These are phyloP conservation scores for Yamadazyma triangularis DNA, from an alignment of 1,139 yeast genomes.

Conservation along the genomic window DNA sequence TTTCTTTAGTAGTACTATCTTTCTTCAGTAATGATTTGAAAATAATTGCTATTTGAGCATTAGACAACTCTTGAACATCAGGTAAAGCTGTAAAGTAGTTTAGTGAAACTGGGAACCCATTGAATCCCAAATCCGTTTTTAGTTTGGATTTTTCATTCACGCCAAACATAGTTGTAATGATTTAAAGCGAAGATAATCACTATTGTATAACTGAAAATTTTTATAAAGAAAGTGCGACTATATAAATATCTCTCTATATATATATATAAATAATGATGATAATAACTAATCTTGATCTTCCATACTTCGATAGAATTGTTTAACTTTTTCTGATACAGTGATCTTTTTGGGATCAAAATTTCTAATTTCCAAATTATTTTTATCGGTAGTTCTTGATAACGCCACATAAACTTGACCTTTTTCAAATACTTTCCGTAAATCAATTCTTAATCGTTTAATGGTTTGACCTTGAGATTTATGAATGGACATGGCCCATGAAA, in stretches of 20 bases:
- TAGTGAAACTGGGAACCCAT: conserved; percentile 66
- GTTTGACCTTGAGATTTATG: conserved; percentile 98
- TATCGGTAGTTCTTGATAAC: conserved; percentile 73
- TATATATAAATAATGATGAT: background rate
- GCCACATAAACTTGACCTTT: conserved; percentile 97
- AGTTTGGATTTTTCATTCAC: conserved; percentile 4
- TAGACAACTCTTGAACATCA: conserved; percentile 54
- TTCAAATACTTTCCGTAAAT: conserved; percentile 73
- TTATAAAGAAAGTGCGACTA: background rate
- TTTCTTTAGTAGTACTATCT: conserved; percentile 80
- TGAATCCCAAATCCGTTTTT: conserved; percentile 24
- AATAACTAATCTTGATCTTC: background rate
- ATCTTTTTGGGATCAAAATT: conserved; percentile 66
- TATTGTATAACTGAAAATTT: background rate
- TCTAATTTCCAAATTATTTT: conserved; percentile 65
- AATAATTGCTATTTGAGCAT: conserved; percentile 57
- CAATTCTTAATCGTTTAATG: conserved; percentile 74
- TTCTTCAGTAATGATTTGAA: conserved; percentile 75
- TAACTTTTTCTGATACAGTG: conserved; percentile 62
- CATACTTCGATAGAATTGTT: conserved; percentile 50
- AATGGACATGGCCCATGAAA: conserved; percentile 87
- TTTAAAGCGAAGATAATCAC: conserved; percentile 1
- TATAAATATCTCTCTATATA: background rate
- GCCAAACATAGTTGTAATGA: conserved; percentile 4
- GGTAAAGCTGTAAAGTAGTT: conserved; percentile 79